These are phyloP conservation scores for Tuber aestivum DNA, from an alignment of 495 filamentous ascomycete species.

Conservation along the genomic window DNA sequence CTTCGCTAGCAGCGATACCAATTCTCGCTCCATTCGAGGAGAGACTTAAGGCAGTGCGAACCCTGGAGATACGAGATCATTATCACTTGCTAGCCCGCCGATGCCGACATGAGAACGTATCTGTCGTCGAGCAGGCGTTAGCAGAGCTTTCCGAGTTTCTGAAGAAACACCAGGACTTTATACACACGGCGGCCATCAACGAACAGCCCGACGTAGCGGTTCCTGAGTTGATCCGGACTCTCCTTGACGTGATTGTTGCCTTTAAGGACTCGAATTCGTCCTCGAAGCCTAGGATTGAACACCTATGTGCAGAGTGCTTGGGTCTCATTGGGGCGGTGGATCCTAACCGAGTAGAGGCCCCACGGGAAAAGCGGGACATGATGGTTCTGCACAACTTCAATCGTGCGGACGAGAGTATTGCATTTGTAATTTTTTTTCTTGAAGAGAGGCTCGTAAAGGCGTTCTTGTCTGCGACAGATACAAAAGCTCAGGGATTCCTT, in stretches of 20 bases:
- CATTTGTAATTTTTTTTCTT: constrained; percentile 79
- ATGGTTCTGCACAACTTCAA: constrained; percentile 76
- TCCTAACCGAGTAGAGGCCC: constrained; percentile 76
- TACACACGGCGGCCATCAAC: constrained; percentile 74
- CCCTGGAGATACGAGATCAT: constrained; percentile 55
- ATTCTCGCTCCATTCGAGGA: constrained; percentile 59
- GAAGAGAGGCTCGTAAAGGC: constrained; percentile 83
- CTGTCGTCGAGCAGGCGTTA: constrained; percentile 74
- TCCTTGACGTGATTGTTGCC: constrained; percentile 77
- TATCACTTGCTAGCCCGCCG: constrained; percentile 66
- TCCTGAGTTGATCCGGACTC: constrained; percentile 59
- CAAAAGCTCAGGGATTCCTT: constrained; percentile 79
- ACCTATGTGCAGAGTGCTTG: constrained; percentile 70
- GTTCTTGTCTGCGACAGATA: constrained; percentile 81
- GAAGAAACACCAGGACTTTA: constrained; percentile 63
- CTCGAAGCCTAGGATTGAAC: constrained; percentile 50
- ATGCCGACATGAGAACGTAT: constrained; percentile 72
- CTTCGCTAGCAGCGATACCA: constrained; percentile 68
- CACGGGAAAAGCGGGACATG: constrained; percentile 68
- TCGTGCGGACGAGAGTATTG: constrained; percentile 67
- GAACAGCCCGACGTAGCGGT: constrained; percentile 79
- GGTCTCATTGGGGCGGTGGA: constrained; percentile 88
- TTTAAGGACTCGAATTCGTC: constrained; percentile 62
- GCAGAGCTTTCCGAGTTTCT: constrained; percentile 69
- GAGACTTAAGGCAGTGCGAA: constrained; percentile 59